Evolutionary conservation across 2,329 filamentous ascomycete species (phyloP).

Genomic region (Immersiporthe knoxdaviesiana): DNA sequence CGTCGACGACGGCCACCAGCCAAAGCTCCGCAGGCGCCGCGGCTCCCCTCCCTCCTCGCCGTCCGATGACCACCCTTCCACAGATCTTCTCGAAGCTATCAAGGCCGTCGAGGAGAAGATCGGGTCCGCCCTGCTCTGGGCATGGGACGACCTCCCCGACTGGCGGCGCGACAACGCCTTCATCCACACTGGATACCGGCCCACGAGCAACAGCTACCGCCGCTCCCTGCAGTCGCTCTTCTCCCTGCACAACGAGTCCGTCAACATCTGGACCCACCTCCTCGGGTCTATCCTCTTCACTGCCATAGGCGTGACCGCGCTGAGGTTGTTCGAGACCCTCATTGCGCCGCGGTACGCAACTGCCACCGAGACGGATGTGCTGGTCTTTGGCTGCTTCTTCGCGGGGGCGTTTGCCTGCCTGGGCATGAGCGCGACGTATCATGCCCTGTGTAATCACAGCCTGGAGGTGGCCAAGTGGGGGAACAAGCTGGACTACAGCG

Average conservation of each 20-base stretch:
- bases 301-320: constrained; percentile 41
- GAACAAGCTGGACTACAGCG: constrained; percentile 93
- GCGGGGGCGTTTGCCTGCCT: constrained; percentile 72
- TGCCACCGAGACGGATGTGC: constrained; percentile 65
- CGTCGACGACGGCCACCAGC: background rate
- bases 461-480: constrained; percentile 76
- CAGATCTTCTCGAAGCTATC: constrained; percentile 33
- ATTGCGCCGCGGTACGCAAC: constrained; percentile 68
- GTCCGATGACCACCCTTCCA: constrained; percentile 22
- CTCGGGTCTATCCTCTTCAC: constrained; percentile 67
- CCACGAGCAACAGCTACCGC: constrained; percentile 51
- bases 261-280: constrained; percentile 66
- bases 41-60: constrained; percentile 9
- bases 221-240: constrained; percentile 52
- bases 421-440: constrained; percentile 83
- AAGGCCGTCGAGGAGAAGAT: constrained; percentile 45
- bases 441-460: constrained; percentile 85
- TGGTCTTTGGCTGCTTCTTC: constrained; percentile 80
- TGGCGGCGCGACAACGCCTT: constrained; percentile 65
- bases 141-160: constrained; percentile 60
- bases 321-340: constrained; percentile 53
- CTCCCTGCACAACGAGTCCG: constrained; percentile 61
- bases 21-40: constrained; percentile 21
- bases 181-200: constrained; percentile 59
- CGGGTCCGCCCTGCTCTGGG: constrained; percentile 48